phyloP scores from a whole-genome alignment of 2,329 filamentous ascomycete species.

The Aureobasidium melanogenum region DNA sequence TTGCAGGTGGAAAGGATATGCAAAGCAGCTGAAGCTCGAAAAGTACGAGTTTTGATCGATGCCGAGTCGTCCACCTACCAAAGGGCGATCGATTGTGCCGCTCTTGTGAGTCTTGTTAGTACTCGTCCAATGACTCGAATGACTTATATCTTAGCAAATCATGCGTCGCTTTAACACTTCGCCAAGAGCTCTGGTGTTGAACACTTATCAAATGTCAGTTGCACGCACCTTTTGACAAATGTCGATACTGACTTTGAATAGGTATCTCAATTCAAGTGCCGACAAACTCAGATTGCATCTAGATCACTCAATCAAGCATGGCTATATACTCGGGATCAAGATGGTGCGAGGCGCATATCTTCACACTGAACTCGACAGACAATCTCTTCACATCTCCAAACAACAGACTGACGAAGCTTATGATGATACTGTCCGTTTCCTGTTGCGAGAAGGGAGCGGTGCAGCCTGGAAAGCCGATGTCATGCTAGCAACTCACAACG shows the following conservation, averaged over 20 bases:
- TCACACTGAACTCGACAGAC: neutral
- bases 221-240: neutral
- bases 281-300: neutral
- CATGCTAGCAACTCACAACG: neutral
- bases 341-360: slow-evolving; percentile 2
- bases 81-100: neutral
- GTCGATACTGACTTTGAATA: neutral
- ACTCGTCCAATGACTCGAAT: neutral
- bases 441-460: neutral
- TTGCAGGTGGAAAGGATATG: neutral
- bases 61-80: neutral
- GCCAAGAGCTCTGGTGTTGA: neutral
- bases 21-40: neutral
- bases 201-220: neutral
- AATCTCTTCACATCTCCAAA: neutral
- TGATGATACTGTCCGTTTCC: neutral
- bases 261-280: neutral
- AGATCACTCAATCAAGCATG: neutral
- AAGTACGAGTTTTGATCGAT: slow-evolving; percentile 1
- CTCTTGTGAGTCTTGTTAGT: neutral
- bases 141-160: neutral
- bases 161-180: neutral
- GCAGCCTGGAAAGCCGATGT: neutral
- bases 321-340: neutral
- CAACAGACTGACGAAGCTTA: neutral